These are phyloP conservation scores for Zopfia rhizophila DNA, from an alignment of 2,329 filamentous ascomycete genomes.

Conservation along the genomic window DNA sequence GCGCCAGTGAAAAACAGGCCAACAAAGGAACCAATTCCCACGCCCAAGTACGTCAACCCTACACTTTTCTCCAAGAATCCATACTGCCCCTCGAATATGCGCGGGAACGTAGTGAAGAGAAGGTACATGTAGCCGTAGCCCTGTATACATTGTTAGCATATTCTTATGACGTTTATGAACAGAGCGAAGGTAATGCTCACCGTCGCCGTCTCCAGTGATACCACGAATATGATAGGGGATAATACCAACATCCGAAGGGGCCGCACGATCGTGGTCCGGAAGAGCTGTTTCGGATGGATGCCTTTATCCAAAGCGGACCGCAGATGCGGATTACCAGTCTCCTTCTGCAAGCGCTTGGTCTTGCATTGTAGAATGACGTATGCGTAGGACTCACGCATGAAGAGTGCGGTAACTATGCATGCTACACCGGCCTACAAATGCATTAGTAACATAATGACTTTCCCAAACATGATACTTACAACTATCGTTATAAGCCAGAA, in stretches of 20 bases:
- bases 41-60: conserved; percentile 32
- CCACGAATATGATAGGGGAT: conserved; percentile 66
- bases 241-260: conserved; percentile 64
- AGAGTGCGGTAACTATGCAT: conserved; percentile 51
- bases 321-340: conserved; percentile 67
- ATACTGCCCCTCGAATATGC: conserved; percentile 28
- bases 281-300: conserved; percentile 23
- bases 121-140: conserved; percentile 53
- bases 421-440: conserved; percentile 24
- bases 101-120: conserved; percentile 38
- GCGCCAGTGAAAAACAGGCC: not conserved
- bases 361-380: conserved; percentile 67
- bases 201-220: conserved; percentile 63
- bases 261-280: conserved; percentile 55
- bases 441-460: not conserved
- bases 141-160: too few species aligned
- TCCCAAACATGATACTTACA: conserved; percentile 21
- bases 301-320: conserved; percentile 58
- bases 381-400: conserved; percentile 70
- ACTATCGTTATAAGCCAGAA: conserved; percentile 56
- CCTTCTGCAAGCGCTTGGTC: conserved; percentile 61
- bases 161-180: conserved; percentile 49
- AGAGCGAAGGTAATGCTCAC: conserved; percentile 41
- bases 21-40: conserved; percentile 21
- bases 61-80: conserved; percentile 13